Evolutionary conservation across 139 green algal species (phyloP).

Genomic region (Auxenochlorella pyrenoidosa): DNA sequence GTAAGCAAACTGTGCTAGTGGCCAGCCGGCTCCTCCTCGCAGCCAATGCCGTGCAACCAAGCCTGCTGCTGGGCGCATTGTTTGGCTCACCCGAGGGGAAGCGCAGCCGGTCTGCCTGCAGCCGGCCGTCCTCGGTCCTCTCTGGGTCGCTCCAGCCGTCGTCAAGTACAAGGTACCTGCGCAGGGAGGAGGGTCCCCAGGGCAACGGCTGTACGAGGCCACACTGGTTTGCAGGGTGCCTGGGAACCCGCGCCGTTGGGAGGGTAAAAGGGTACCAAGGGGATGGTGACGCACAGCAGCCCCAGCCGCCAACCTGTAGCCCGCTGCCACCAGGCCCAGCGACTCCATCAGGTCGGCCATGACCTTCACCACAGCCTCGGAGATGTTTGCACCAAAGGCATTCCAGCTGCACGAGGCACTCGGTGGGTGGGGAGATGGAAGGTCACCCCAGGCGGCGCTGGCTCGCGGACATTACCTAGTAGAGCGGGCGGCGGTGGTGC

Average conservation of each 20-base stretch:
- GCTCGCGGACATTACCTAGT: too few relatives aligned
- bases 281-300: neutral
- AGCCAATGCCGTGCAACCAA: too few relatives aligned
- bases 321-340: slow-evolving; percentile 40
- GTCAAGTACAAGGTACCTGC: slow-evolving; percentile 13
- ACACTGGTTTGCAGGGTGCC: too few relatives aligned
- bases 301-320: slow-evolving; percentile 4
- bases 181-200: neutral
- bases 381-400: slow-evolving; percentile 37
- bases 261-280: too few relatives aligned
- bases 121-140: neutral
- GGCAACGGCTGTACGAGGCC: too few relatives aligned
- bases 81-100: slow-evolving; percentile 41
- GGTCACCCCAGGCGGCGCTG: too few relatives aligned
- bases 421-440: too few relatives aligned
- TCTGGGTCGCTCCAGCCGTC: slow-evolving; percentile 20
- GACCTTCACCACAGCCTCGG: slow-evolving; percentile 36
- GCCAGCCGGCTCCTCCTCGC: too few relatives aligned
- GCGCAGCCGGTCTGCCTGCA: neutral
- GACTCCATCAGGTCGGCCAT: slow-evolving; percentile 49
- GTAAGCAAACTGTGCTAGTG: too few relatives aligned
- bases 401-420: slow-evolving; percentile 42
- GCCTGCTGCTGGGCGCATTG: too few relatives aligned
- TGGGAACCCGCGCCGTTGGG: too few relatives aligned
- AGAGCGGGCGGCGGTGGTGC: too few relatives aligned